Evolutionary conservation across 768 basidiomycete species (phyloP).

Genomic region (Rhizopogon salebrosus): DNA sequence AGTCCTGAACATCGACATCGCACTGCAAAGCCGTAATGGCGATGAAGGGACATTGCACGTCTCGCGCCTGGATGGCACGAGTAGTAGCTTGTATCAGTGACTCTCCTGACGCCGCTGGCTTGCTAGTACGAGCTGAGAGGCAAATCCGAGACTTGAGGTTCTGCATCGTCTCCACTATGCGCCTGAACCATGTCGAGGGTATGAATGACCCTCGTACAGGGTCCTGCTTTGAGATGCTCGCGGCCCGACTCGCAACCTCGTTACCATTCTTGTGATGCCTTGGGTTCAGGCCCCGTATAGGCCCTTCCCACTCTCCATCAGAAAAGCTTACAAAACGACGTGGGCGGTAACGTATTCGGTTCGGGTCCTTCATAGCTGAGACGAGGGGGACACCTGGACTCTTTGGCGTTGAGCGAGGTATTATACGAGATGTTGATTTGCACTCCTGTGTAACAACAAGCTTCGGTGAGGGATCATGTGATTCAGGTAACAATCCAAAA

Average conservation of each 20-base stretch:
- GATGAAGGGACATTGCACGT: neutral
- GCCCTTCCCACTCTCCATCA: conserved; percentile 86
- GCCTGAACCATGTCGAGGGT: neutral
- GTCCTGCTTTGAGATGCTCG: conserved; percentile 14
- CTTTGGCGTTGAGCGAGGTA: conserved; percentile 37
- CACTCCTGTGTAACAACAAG: conserved; percentile 8
- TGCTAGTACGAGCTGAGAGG: conserved; percentile 6
- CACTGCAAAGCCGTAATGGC: neutral
- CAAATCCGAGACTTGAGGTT: neutral
- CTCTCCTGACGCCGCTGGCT: neutral
- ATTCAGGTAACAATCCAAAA: conserved; percentile 16
- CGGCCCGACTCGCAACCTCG: conserved; percentile 17
- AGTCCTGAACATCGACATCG: neutral
- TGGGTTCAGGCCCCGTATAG: conserved; percentile 60
- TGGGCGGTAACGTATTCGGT: conserved; percentile 44
- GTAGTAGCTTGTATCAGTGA: neutral
- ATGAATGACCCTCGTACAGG: conserved; percentile 27
- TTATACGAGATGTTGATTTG: conserved; percentile 22
- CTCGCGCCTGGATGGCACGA: neutral
- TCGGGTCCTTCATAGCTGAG: conserved; percentile 53
- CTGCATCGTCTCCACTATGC: conserved; percentile 40
- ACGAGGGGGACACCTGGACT: conserved; percentile 46
- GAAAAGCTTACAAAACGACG: conserved; percentile 93
- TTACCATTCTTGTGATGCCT: conserved; percentile 35
- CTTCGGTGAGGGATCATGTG: neutral